Evolutionary conservation across 2,329 filamentous ascomycete genomes (phyloP).

Genomic region (Leptographium procerum): DNA sequence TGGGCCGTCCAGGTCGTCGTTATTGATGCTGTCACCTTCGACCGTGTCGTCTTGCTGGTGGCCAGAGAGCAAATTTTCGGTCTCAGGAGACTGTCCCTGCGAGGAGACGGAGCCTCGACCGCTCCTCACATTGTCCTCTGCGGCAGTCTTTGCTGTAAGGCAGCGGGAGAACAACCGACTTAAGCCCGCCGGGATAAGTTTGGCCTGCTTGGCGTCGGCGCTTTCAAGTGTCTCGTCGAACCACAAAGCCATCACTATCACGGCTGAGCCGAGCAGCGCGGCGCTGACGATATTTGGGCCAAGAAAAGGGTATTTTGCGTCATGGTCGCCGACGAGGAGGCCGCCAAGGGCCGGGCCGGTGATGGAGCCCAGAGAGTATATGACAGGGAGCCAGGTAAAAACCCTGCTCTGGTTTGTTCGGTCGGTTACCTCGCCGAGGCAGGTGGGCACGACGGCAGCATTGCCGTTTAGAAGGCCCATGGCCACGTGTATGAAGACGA

Average conservation of each 20-base stretch:
- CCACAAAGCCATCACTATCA: constrained; percentile 65
- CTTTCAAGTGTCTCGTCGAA: constrained; percentile 76
- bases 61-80: not conserved
- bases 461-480: constrained; percentile 96
- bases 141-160: not conserved
- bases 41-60: not conserved
- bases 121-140: not conserved
- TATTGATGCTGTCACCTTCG: constrained; percentile 27
- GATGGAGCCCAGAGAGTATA: constrained; percentile 92
- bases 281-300: constrained; percentile 74
- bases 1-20: not conserved
- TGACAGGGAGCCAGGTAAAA: constrained; percentile 87
- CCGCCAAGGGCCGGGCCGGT: constrained; percentile 89
- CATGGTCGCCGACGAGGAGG: constrained; percentile 57
- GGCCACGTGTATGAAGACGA: constrained; percentile 70
- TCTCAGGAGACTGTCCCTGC: not conserved
- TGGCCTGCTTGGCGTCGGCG: constrained; percentile 12
- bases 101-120: no score
- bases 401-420: constrained; percentile 86
- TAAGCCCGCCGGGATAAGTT: constrained; percentile 16
- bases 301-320: constrained; percentile 66
- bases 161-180: not conserved
- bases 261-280: constrained; percentile 56
- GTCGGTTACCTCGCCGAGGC: constrained; percentile 88
- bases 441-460: constrained; percentile 85